Evolutionary conservation across 2,329 filamentous ascomycete genomes (phyloP), one percentile per base, ranked within the genome.

Genomic region (Stachybotrys chlorohalonatus): DNA sequence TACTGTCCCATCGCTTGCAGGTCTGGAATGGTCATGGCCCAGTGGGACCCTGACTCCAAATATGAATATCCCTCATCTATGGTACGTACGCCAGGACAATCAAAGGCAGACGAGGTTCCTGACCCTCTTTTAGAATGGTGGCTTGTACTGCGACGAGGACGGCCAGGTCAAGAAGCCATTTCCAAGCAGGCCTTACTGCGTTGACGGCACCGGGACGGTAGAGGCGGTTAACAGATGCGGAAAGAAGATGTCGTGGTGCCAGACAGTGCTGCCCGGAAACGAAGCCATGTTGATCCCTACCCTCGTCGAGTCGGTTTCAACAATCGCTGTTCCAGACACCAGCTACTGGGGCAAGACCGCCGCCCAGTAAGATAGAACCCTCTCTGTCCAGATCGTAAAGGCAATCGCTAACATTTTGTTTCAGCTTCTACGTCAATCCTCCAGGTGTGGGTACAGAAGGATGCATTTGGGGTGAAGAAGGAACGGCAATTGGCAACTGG

Each of bases 251-350:
- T 82, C 88, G 3, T 89, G 88, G 71, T 92, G 88, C 70, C 88
- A 92, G 71, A 92, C 88, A 5, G 85, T 90, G 13, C 71, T 91
- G 57, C 88, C 88, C 16, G 88, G 88, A 52, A 86, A 90, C 63
- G 88, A 92, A 73, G 85, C 85, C 57, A 92, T 92, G 87, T 75
- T 91, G 61, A 91, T 91, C 63, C 87, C 87, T 15, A 92, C 87
- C n/a, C 70, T 84, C 58, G 84, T 91, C 50, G 64, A 75, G 24
- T 72, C 75, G 58, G 69, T 68, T 9, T 74, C 76, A n/a, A 79
- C 77, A 32, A 74, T 93, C 54, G 87, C 89, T 52, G 87, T 92
- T 42, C 89, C 89, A 8, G 85, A 77, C 55, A 71, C 77, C 16
- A 77, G 72, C 54, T 92, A 92, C 70, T 92, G 87, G 88, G 82